Percentiles rank a stretch among this genome's conserved stretches.
Evolutionary conservation across 129 eudicot genomes (phyloP).

Genomic region (Lonicera japonica): DNA sequence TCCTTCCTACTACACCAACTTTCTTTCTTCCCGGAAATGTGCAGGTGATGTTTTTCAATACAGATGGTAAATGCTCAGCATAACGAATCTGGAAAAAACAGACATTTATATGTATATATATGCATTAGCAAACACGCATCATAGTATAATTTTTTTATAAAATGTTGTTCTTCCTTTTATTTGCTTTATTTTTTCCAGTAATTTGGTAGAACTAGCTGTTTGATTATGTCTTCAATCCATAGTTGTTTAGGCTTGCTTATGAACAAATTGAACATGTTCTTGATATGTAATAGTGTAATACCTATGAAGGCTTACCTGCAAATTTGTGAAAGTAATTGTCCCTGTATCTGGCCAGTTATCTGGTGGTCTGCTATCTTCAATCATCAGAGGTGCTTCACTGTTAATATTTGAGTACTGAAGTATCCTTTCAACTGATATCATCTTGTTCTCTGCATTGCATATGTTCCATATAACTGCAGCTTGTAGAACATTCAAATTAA

Average conservation of each 20-base stretch:
- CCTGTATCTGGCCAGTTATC: conserved; percentile 80
- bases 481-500: conserved; percentile 65
- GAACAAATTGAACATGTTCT: neutral
- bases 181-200: no score
- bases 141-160: no score
- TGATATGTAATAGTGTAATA: neutral
- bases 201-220: no score
- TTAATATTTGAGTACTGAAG: conserved; percentile 82
- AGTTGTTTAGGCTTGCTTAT: neutral
- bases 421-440: conserved; percentile 96
- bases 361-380: conserved; percentile 67
- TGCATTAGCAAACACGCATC: neutral
- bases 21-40: conserved; percentile 92
- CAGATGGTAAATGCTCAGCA: conserved; percentile 97
- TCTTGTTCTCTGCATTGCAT: conserved; percentile 93
- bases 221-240: no score
- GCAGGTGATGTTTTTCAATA: conserved; percentile 83
- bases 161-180: no score
- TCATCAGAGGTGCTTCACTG: conserved; percentile 78
- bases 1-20: conserved; percentile 98
- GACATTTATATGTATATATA: neutral
- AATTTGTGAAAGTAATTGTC: conserved; percentile 60
- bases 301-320: conserved; percentile 40
- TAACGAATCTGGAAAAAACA: conserved; percentile 67
- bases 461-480: conserved; percentile 95